A percentile compares a stretch with the other conserved stretches of the same genome.
Conservation (phyloP, 345 rosid species). For the Citrus inodora region DNA sequence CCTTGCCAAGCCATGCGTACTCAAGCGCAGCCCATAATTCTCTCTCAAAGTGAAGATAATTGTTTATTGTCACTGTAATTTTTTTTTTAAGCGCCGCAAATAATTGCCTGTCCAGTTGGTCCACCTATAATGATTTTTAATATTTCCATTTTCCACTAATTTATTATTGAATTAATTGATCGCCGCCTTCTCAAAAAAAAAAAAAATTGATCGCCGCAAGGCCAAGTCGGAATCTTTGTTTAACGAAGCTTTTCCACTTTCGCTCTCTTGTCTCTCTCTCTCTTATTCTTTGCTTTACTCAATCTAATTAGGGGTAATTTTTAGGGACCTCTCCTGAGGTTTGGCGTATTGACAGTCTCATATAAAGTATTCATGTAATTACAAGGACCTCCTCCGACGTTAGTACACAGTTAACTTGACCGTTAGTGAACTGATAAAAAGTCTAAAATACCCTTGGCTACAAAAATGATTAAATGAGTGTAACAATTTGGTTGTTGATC, state of each 20-base stretch:
- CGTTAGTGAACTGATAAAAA: too few species aligned
- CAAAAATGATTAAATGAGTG: too few species aligned
- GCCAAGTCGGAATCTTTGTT: not conserved
- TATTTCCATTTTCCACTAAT: not conserved
- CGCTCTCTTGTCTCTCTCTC: not conserved
- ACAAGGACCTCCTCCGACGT: too few species aligned
- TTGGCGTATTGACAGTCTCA: too few species aligned
- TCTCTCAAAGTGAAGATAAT: not conserved
- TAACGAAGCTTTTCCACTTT: not conserved
- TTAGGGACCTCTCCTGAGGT: too few species aligned
- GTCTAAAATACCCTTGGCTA: too few species aligned
- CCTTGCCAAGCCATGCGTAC: too few species aligned
- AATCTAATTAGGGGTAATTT: not conserved
- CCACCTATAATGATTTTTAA: not conserved
- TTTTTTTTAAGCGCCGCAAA: not conserved
- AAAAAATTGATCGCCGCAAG: not conserved
- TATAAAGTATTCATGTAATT: too few species aligned
- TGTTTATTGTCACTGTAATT: not conserved
- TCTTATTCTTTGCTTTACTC: not conserved
- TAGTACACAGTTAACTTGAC: too few species aligned
- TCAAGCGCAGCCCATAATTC: too few species aligned
- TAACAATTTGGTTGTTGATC: too few species aligned
- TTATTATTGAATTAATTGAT: constrained; percentile 1
- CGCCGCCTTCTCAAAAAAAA: not conserved
- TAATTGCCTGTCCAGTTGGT: not conserved